A percentile compares a stretch with the other conserved stretches of the same genome.
Conservation (phyloP, 2,329 filamentous ascomycete species). For the Microcera coccophila region DNA sequence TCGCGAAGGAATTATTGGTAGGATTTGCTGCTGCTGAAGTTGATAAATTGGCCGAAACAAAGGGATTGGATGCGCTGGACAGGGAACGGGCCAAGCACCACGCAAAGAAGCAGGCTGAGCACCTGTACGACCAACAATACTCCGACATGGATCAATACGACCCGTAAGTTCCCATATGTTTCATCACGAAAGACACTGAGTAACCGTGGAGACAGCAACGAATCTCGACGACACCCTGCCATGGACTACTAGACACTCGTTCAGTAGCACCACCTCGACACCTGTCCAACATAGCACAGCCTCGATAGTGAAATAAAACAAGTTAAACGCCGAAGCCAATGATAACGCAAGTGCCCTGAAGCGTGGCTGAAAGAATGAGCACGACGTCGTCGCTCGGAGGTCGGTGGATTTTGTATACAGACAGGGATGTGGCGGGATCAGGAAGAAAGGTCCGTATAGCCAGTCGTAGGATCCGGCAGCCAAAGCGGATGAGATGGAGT, state of each 20-base stretch:
- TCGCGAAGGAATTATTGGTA: slow-evolving; percentile 74
- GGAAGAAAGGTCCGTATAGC: neutral
- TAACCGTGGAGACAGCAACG: slow-evolving; percentile 4
- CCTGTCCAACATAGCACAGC: neutral
- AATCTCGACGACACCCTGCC: slow-evolving; percentile 21
- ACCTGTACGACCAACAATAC: slow-evolving; percentile 58
- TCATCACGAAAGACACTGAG: neutral
- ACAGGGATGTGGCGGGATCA: neutral
- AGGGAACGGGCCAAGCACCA: slow-evolving; percentile 55
- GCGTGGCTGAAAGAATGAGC: neutral
- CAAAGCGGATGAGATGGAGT: neutral
- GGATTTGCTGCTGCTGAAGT: slow-evolving; percentile 71
- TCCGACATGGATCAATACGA: slow-evolving; percentile 46
- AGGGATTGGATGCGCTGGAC: slow-evolving; percentile 60
- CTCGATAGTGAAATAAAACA: neutral
- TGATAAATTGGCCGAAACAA: slow-evolving; percentile 70
- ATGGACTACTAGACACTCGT: slow-evolving; percentile 26
- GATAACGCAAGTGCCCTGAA: neutral
- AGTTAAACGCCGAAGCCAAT: neutral
- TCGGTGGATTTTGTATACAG: neutral
- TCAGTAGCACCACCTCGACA: neutral
- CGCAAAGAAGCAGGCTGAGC: slow-evolving; percentile 54
- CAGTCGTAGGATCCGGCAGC: neutral
- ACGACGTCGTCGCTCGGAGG: neutral
- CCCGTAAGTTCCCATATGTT: slow-evolving; percentile 43